phyloP scores from a whole-genome alignment of 106 monocot species.

The Allium fistulosum region DNA sequence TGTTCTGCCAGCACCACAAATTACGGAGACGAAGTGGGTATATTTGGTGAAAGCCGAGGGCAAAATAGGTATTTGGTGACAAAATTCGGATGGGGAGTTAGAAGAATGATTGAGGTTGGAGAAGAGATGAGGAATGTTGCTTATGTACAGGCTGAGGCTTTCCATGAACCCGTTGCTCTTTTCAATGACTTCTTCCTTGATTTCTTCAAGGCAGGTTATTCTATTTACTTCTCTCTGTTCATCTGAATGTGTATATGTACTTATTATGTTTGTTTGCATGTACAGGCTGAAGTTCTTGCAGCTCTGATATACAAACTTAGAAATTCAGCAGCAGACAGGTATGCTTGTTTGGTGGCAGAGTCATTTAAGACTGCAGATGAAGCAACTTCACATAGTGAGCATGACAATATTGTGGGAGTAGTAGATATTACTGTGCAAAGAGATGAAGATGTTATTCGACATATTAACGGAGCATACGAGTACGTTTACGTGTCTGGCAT shows the following conservation, averaged over 20 bases:
- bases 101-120: conserved; percentile 45
- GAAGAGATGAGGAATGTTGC: conserved; percentile 83
- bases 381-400: not conserved
- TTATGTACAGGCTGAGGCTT: conserved; percentile 82
- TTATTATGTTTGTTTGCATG: not conserved
- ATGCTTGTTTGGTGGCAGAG: conserved; percentile 93
- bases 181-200: conserved; percentile 73
- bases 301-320: conserved; percentile 70
- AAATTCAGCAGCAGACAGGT: conserved; percentile 75
- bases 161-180: conserved; percentile 63
- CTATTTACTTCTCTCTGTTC: not conserved
- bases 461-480: conserved; percentile 52
- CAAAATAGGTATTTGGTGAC: conserved; percentile 33
- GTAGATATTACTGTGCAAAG: conserved; percentile 73
- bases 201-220: conserved; percentile 45
- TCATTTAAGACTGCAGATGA: conserved; percentile 6
- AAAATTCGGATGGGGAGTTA: conserved; percentile 81
- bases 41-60: not conserved
- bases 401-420: conserved; percentile 46
- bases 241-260: not conserved
- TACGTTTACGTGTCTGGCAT: conserved; percentile 89
- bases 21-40: not conserved
- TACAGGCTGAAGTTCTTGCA: conserved; percentile 88
- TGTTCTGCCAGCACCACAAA: not conserved
- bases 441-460: conserved; percentile 62